Conservation (phyloP, 176 grass and related monocot genomes). For the Carex scoparia region DNA sequence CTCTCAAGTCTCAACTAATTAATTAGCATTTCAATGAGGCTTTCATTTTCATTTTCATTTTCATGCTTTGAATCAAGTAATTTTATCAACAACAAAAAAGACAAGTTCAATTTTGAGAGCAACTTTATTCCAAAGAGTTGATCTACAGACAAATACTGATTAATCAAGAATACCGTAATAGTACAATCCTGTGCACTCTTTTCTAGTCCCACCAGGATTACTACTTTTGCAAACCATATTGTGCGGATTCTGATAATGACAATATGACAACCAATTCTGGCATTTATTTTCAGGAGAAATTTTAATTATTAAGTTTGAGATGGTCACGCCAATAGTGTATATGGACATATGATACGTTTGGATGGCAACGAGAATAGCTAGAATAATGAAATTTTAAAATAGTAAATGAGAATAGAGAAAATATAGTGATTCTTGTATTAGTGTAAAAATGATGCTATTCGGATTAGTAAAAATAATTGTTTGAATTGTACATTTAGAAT, state of each 20-base stretch:
- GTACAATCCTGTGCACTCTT: not conserved
- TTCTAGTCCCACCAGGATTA: not conserved
- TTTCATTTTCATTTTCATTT: conserved; percentile 18
- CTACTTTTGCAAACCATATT: not conserved
- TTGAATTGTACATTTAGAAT: no score
- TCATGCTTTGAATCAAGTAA: conserved; percentile 1
- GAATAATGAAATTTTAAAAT: no score
- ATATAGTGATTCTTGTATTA: no score
- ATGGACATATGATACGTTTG: no score
- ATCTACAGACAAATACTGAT: not conserved
- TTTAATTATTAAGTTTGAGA: not conserved
- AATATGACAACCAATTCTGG: not conserved
- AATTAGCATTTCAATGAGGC: not conserved
- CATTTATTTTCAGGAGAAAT: not conserved
- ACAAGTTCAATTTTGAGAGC: not conserved
- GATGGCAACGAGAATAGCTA: no score
- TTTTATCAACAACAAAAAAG: not conserved
- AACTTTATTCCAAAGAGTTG: not conserved
- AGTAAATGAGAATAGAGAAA: no score
- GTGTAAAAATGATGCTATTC: no score
- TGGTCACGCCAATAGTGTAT: not conserved
- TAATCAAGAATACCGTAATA: conserved; percentile 4
- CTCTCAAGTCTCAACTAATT: not conserved
- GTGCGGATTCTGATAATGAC: not conserved
- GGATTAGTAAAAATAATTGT: no score